phyloP scores from a whole-genome alignment of 305 asterid genomes.

The Galium porrigens region DNA sequence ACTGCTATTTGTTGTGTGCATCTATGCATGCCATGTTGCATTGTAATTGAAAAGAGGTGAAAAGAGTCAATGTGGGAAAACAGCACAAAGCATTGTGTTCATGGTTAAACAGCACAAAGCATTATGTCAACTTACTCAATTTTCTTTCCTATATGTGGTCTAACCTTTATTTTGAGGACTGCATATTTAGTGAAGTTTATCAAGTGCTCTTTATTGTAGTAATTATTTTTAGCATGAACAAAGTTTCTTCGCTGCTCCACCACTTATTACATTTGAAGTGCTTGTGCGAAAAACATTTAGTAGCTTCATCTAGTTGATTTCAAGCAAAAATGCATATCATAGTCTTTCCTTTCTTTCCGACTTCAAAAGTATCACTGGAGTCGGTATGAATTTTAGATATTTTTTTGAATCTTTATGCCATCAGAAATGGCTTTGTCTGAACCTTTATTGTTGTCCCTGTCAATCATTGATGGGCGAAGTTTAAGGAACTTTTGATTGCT shows the following conservation, averaged over 20 bases:
- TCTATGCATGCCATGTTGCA: not conserved
- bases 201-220: too few species aligned
- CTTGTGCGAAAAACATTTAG: conserved; percentile 1
- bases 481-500: not conserved
- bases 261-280: not conserved
- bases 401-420: not conserved
- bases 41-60: not conserved
- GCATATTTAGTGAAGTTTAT: too few species aligned
- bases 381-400: not conserved
- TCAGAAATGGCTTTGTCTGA: not conserved
- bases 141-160: not conserved
- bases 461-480: too few species aligned
- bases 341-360: too few species aligned
- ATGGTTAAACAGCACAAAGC: not conserved
- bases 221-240: not conserved
- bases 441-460: not conserved
- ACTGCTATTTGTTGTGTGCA: not conserved
- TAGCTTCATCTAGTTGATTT: not conserved
- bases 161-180: too few species aligned
- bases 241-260: not conserved
- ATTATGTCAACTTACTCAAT: not conserved
- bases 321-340: not conserved
- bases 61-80: not conserved
- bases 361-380: not conserved
- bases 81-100: not conserved